Evolutionary conservation across 1,284 basidiomycete genomes (phyloP).

Genomic region (Ceratobasidium sp.): DNA sequence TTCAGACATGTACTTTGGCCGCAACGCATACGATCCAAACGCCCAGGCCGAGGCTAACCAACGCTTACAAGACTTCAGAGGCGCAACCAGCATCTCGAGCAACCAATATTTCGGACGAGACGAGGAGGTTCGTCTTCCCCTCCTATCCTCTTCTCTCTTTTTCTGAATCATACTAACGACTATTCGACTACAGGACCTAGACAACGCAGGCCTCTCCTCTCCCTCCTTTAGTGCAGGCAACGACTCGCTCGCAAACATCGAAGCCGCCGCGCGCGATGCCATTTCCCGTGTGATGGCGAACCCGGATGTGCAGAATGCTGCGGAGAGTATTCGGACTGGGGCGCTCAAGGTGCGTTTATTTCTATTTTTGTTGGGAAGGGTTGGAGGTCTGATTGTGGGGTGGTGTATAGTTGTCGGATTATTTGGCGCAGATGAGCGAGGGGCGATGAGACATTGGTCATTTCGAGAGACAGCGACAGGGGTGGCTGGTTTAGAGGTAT

Average conservation of each 20-base stretch:
- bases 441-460: slow-evolving; percentile 28
- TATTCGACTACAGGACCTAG: slow-evolving; percentile 58
- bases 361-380: not conserved
- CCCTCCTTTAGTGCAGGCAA: slow-evolving; percentile 64
- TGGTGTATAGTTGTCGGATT: slow-evolving; percentile 76
- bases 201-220: slow-evolving; percentile 55
- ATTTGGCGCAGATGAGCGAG: slow-evolving; percentile 74
- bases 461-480: not conserved
- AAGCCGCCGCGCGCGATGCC: slow-evolving; percentile 85
- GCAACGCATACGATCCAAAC: slow-evolving; percentile 87
- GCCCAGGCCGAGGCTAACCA: slow-evolving; percentile 83
- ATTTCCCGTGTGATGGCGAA: slow-evolving; percentile 85
- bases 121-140: slow-evolving; percentile 75
- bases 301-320: slow-evolving; percentile 91
- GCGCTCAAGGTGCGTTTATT: slow-evolving; percentile 81
- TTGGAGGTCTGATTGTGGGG: not conserved
- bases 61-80: slow-evolving; percentile 88
- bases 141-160: not conserved
- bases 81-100: slow-evolving; percentile 94
- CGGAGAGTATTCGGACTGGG: slow-evolving; percentile 84
- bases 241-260: slow-evolving; percentile 72
- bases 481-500: not conserved
- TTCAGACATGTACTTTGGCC: slow-evolving; percentile 97
- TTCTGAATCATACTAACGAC: too few species aligned
- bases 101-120: slow-evolving; percentile 96